Evolutionary conservation across 2,329 filamentous ascomycete genomes (phyloP).

Genomic region (Alternaria ventricosa): DNA sequence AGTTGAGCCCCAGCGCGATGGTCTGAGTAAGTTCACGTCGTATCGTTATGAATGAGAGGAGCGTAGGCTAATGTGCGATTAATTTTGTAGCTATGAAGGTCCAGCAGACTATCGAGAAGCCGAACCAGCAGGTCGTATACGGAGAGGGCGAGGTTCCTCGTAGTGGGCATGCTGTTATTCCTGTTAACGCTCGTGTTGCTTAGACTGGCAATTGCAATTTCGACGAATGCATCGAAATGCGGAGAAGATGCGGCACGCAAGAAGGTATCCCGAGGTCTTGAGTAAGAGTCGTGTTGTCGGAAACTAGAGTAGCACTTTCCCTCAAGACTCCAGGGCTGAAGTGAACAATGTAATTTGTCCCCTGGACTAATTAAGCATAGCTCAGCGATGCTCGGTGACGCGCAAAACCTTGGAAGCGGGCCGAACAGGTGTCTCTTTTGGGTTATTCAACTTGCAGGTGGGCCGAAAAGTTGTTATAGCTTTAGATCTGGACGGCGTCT

Average conservation of each 20-base stretch:
- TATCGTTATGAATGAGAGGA: accelerated
- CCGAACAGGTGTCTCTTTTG: not conserved
- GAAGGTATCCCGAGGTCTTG: too few species aligned
- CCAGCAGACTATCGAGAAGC: not conserved
- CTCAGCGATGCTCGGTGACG: not conserved
- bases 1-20: not conserved
- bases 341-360: not conserved
- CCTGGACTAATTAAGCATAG: not conserved
- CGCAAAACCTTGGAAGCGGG: not conserved
- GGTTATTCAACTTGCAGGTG: not conserved
- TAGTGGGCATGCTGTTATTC: not conserved
- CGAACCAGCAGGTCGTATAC: not conserved
- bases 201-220: not conserved
- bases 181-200: not conserved
- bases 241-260: not conserved
- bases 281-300: too few species aligned
- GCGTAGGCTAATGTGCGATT: not conserved
- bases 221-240: not conserved
- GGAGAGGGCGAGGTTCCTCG: not conserved
- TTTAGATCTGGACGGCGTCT: not conserved
- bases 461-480: not conserved
- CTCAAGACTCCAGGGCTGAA: not conserved
- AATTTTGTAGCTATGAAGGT: not conserved
- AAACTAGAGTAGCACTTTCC: not conserved
- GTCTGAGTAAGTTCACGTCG: not conserved